phyloP scores from a whole-genome alignment of 139 green algal genomes.

The Coccomyxa sp. region DNA sequence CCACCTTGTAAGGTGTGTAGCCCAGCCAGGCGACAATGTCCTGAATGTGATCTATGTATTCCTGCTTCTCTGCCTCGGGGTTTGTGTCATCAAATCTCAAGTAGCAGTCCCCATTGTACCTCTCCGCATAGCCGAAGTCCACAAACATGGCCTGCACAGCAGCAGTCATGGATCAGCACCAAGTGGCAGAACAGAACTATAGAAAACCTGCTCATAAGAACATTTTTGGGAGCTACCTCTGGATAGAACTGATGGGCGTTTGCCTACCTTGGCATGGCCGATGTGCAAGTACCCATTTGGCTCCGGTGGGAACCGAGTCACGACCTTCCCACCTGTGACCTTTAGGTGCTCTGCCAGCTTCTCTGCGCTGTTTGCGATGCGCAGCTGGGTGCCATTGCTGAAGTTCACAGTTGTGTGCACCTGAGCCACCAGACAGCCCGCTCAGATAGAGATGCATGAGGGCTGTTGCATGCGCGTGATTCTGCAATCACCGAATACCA shows the following conservation, averaged over 20 bases:
- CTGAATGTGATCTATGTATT: conserved; percentile 98
- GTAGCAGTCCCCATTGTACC: conserved; percentile 83
- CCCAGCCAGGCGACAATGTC: conserved; percentile 95
- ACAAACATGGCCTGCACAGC: conserved; percentile 89
- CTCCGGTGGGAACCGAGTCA: conserved; percentile 97
- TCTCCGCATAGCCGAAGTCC: conserved; percentile 91
- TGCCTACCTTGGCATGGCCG: conserved; percentile 90
- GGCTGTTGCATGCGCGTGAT: not conserved
- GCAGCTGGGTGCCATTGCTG: conserved; percentile 45
- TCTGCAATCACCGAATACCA: not conserved
- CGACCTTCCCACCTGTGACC: conserved; percentile 78
- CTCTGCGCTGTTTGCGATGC: conserved; percentile 79
- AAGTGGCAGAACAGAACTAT: no score
- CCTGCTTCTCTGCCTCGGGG: conserved; percentile 95
- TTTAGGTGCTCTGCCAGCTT: conserved; percentile 75
- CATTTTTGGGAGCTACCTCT: no score
- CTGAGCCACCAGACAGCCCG: conserved; percentile 18
- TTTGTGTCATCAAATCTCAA: conserved; percentile 98
- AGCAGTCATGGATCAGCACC: not conserved
- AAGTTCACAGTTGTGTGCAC: conserved; percentile 66
- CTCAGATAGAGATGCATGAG: conserved; percentile 11
- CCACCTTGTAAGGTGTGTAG: conserved; percentile 84
- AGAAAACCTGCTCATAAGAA: no score
- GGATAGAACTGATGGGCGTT: not conserved
- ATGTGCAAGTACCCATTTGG: conserved; percentile 92